A percentile compares a stretch with the other conserved stretches of the same genome.
Conservation (phyloP, 176 grass and related monocot species). For the Carex scoparia region DNA sequence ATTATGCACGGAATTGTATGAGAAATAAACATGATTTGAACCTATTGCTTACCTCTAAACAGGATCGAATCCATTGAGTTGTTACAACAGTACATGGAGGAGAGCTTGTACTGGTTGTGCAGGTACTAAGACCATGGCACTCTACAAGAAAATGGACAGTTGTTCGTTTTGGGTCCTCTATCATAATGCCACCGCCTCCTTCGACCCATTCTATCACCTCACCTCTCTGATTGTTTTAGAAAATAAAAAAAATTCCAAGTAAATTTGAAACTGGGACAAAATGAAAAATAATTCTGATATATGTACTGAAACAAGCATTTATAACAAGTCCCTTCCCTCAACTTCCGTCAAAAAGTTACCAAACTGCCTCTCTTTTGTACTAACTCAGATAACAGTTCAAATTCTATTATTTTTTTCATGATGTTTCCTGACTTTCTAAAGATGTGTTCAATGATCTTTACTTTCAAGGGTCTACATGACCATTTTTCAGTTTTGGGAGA, state of each 20-base stretch:
- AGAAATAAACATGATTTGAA: background rate
- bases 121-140: slow-evolving; percentile 47
- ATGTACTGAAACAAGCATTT: background rate
- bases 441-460: background rate
- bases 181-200: slow-evolving; percentile 56
- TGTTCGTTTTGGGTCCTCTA: slow-evolving; percentile 45
- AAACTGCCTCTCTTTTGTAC: background rate
- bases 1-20: background rate
- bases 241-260: slow-evolving; percentile 17
- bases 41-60: slow-evolving; percentile 61
- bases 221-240: slow-evolving; percentile 53
- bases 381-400: background rate
- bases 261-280: background rate
- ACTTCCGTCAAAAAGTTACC: background rate
- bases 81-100: slow-evolving; percentile 62
- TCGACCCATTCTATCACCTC: slow-evolving; percentile 78
- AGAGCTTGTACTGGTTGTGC: slow-evolving; percentile 21
- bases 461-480: background rate
- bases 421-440: background rate
- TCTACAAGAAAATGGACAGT: slow-evolving; percentile 59
- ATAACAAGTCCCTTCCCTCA: background rate
- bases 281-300: background rate
- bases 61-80: slow-evolving; percentile 85
- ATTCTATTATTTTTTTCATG: background rate
- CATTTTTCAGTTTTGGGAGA: background rate